A percentile compares a stretch with the other conserved stretches of the same genome.
These are phyloP conservation scores for Nemania serpens DNA, from an alignment of 2,329 filamentous ascomycete species.

Conservation along the genomic window DNA sequence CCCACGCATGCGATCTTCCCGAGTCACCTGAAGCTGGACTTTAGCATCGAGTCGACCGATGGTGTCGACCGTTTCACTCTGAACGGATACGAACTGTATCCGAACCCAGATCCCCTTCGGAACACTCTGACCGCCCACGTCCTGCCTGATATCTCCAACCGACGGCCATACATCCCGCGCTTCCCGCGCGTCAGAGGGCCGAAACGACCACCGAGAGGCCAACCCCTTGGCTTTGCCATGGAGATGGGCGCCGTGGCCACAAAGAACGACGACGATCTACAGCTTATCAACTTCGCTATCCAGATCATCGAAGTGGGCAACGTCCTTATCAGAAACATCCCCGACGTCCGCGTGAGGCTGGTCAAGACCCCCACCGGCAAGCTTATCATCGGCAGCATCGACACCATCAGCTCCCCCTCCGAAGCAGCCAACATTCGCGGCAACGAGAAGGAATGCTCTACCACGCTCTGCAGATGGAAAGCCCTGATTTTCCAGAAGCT, in stretches of 20 bases:
- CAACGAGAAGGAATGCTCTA: constrained; percentile 43
- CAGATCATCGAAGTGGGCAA: constrained; percentile 64
- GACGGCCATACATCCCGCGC: constrained; percentile 30
- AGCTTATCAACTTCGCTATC: constrained; percentile 59
- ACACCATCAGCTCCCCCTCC: constrained; percentile 41
- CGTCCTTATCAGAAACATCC: constrained; percentile 58
- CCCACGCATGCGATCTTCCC: constrained; percentile 39
- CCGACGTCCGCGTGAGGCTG: constrained; percentile 63
- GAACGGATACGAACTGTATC: constrained; percentile 66
- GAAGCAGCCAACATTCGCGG: constrained; percentile 37
- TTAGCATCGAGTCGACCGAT: constrained; percentile 54
- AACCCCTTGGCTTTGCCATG: constrained; percentile 55
- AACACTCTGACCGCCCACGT: constrained; percentile 53
- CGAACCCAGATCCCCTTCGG: constrained; percentile 52
- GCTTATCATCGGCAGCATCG: constrained; percentile 58
- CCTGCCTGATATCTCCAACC: constrained; percentile 43
- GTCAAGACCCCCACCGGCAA: constrained; percentile 62
- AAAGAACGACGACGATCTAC: constrained; percentile 56
- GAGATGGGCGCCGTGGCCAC: constrained; percentile 49
- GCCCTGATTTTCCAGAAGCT: constrained; percentile 54
- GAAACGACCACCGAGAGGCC: constrained; percentile 22
- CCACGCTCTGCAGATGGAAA: constrained; percentile 60
- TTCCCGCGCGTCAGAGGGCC: constrained; percentile 40
- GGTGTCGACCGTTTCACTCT: constrained; percentile 55
- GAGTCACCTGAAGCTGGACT: constrained; percentile 57